Evolutionary conservation across 805 yeast genomes (phyloP).

Genomic region (Metschnikowia anglica): DNA sequence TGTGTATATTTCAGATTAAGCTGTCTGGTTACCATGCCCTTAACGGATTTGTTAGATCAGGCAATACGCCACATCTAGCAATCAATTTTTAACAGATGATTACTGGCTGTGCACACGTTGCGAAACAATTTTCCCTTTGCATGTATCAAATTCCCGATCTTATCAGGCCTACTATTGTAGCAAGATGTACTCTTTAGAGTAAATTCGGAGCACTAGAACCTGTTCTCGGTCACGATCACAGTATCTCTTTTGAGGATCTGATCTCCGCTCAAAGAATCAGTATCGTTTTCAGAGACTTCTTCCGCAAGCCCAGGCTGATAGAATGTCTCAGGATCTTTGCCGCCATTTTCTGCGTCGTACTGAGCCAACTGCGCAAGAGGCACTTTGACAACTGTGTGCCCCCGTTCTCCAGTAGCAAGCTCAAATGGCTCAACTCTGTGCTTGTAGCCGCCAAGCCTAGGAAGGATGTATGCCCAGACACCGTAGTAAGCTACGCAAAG

Average conservation of each 20-base stretch:
- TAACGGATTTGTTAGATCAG: too few species aligned
- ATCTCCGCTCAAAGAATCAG: background rate
- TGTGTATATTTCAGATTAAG: too few species aligned
- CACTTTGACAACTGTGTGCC: conserved; percentile 41
- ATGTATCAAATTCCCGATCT: too few species aligned
- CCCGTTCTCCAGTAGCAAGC: conserved; percentile 39
- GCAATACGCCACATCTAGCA: too few species aligned
- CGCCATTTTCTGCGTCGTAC: conserved; percentile 32
- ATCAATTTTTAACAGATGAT: too few species aligned
- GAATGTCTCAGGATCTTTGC: conserved; percentile 2
- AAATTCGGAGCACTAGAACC: background rate
- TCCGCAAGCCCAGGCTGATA: conserved; percentile 6
- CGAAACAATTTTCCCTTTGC: too few species aligned
- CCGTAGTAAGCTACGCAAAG: conserved; percentile 35
- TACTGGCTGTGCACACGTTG: too few species aligned
- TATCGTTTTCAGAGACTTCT: background rate
- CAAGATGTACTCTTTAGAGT: background rate
- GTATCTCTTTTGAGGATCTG: background rate
- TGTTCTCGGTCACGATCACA: conserved; percentile 7
- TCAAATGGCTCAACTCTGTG: conserved; percentile 31
- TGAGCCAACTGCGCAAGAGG: conserved; percentile 27
- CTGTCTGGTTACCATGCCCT: too few species aligned
- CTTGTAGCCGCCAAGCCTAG: conserved; percentile 30
- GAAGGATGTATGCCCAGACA: conserved; percentile 38
- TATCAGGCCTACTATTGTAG: background rate